phyloP scores from a whole-genome alignment of 202 grass and related monocot species.

The Schoenoplectus triqueter region DNA sequence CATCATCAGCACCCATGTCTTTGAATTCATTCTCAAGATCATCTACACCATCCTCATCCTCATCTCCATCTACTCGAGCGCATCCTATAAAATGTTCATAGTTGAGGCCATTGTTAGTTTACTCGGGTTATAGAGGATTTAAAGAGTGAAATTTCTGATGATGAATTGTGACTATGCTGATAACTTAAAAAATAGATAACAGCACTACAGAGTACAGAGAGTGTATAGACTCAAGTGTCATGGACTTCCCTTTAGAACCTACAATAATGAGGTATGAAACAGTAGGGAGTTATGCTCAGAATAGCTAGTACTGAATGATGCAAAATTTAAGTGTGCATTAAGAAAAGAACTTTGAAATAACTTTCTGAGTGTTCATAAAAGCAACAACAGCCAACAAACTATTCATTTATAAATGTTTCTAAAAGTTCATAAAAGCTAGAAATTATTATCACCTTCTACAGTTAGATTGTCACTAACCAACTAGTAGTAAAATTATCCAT shows the following conservation, averaged over 20 bases:
- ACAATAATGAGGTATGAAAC: constrained; percentile 13
- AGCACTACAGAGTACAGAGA: neutral
- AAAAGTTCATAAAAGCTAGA: constrained; percentile 21
- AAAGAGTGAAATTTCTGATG: constrained; percentile 1
- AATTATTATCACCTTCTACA: constrained; percentile 11
- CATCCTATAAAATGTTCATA: constrained; percentile 52
- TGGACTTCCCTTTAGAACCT: constrained; percentile 7
- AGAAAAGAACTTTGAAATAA: constrained; percentile 2
- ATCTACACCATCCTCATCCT: constrained; percentile 84
- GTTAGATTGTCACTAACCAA: neutral
- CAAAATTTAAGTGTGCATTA: neutral
- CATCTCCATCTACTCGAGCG: constrained; percentile 66
- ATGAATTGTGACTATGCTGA: neutral
- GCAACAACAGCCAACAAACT: neutral
- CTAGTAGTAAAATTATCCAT: constrained; percentile 17
- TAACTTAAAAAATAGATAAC: constrained; percentile 6
- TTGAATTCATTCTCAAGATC: constrained; percentile 93
- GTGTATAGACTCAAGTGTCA: constrained; percentile 1
- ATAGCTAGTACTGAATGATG: neutral
- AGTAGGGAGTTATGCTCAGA: constrained; percentile 1
- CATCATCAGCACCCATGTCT: constrained; percentile 41
- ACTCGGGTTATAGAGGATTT: neutral
- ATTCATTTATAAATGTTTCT: neutral
- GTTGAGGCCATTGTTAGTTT: constrained; percentile 14
- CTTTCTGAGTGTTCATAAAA: constrained; percentile 2